Conservation (phyloP, 768 basidiomycete species). For the Mrakia hoshinonis region DNA sequence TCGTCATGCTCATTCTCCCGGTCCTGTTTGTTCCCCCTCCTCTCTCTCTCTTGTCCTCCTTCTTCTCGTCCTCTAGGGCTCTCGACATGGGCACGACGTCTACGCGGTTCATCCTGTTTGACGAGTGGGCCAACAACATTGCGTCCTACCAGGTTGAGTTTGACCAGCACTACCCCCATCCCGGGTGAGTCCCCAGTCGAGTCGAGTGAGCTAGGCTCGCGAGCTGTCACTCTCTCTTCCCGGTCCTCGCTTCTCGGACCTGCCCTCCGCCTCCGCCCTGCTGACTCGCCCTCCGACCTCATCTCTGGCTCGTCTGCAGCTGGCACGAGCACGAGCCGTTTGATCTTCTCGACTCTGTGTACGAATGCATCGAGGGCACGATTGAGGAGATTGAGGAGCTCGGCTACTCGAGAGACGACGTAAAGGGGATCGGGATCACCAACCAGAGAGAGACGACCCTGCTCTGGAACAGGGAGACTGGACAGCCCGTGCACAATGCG, state of each 20-base stretch:
- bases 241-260: neutral
- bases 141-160: conserved; percentile 29
- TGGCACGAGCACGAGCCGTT: conserved; percentile 93
- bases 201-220: no score
- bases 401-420: conserved; percentile 69
- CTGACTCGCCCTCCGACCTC: conserved; percentile 34
- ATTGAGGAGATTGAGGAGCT: conserved; percentile 59
- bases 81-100: conserved; percentile 29
- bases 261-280: neutral
- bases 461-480: conserved; percentile 82
- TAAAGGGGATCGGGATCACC: conserved; percentile 93
- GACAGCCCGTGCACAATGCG: conserved; percentile 64
- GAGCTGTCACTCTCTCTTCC: neutral
- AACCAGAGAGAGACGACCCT: conserved; percentile 92
- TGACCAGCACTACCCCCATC: conserved; percentile 28
- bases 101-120: conserved; percentile 29
- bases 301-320: conserved; percentile 40
- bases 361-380: conserved; percentile 65
- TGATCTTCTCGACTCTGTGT: conserved; percentile 67
- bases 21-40: neutral
- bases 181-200: conserved; percentile 29
- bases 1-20: neutral
- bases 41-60: neutral
- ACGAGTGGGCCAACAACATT: conserved; percentile 28
- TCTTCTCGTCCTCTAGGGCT: conserved; percentile 2